Conservation (phyloP, 805 yeast genomes). For the Spencermartinsiella europaea region DNA sequence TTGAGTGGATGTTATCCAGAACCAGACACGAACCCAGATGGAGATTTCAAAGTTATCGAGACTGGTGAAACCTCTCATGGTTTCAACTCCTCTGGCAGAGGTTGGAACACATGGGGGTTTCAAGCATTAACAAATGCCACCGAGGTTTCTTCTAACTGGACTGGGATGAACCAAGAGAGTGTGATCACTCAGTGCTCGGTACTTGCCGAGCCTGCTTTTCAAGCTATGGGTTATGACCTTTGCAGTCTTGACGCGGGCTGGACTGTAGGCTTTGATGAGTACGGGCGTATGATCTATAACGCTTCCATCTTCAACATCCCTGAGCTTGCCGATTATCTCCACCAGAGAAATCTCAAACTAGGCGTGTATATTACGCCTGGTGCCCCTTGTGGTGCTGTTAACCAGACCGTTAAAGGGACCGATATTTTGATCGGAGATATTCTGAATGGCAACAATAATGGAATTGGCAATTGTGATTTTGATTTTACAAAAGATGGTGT, state of each 20-base stretch:
- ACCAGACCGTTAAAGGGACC: slow-evolving; percentile 6
- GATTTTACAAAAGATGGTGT: slow-evolving; percentile 8
- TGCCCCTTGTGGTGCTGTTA: slow-evolving; percentile 7
- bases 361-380: slow-evolving; percentile 14
- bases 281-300: slow-evolving; percentile 6
- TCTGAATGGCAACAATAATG: slow-evolving; percentile 8
- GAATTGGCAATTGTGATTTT: slow-evolving; percentile 4
- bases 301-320: slow-evolving; percentile 9
- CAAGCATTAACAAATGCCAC: slow-evolving; percentile 8
- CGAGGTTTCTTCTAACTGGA: slow-evolving; percentile 4
- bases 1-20: too few species aligned
- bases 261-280: slow-evolving; percentile 7
- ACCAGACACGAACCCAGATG: too few species aligned
- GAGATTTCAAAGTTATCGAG: slow-evolving; percentile 1
- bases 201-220: slow-evolving; percentile 9
- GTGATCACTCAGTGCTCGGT: slow-evolving; percentile 9
- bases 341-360: slow-evolving; percentile 9
- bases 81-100: slow-evolving; percentile 6
- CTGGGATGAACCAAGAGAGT: slow-evolving; percentile 8
- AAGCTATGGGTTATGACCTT: slow-evolving; percentile 3
- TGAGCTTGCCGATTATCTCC: slow-evolving; percentile 11
- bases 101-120: slow-evolving; percentile 10
- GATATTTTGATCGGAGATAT: slow-evolving; percentile 4
- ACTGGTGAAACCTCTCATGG: slow-evolving; percentile 8
- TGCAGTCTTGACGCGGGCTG: slow-evolving; percentile 14